A percentile compares a stretch with the other conserved stretches of the same genome.
These are phyloP conservation scores for Lecanoromycetidae sp. DNA, from an alignment of 2,329 filamentous ascomycete genomes.

Conservation along the genomic window DNA sequence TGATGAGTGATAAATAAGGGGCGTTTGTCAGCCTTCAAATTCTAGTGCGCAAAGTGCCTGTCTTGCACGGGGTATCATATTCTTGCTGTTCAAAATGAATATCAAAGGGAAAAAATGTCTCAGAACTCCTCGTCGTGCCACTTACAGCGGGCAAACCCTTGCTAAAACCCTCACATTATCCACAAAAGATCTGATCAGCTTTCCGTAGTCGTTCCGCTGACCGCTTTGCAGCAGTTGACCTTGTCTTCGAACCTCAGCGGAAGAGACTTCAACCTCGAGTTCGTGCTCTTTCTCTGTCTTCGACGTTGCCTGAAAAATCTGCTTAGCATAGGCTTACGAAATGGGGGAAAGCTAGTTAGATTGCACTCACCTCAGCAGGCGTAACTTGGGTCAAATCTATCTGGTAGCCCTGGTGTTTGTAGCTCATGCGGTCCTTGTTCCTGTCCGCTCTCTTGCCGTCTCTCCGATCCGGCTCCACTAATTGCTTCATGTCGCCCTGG, in stretches of 20 bases:
- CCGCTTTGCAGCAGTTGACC: conserved; percentile 30
- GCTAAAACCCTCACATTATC: conserved; percentile 38
- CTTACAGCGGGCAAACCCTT: conserved; percentile 13
- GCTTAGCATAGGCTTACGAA: background rate
- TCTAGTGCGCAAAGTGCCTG: background rate
- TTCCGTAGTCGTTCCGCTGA: conserved; percentile 32
- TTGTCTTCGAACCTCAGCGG: conserved; percentile 33
- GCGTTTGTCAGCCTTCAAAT: background rate
- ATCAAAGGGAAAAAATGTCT: background rate
- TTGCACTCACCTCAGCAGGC: conserved; percentile 32
- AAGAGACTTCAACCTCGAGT: conserved; percentile 37
- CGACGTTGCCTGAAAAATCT: conserved; percentile 7
- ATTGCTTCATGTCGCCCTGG: conserved; percentile 51
- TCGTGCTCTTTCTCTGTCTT: conserved; percentile 33
- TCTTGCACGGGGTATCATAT: conserved; percentile 8
- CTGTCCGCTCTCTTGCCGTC: conserved; percentile 42
- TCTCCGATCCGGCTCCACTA: conserved; percentile 34
- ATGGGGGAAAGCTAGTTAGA: background rate
- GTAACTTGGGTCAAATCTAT: conserved; percentile 89
- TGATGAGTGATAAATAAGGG: too few relatives aligned
- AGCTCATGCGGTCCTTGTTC: conserved; percentile 82
- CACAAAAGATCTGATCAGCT: conserved; percentile 36
- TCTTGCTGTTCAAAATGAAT: too few relatives aligned
- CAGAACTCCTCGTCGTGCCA: background rate
- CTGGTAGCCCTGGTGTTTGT: conserved; percentile 75